These are phyloP conservation scores for Ophiostoma sp. DNA, from an alignment of 2,329 filamentous ascomycete species.

Conservation along the genomic window DNA sequence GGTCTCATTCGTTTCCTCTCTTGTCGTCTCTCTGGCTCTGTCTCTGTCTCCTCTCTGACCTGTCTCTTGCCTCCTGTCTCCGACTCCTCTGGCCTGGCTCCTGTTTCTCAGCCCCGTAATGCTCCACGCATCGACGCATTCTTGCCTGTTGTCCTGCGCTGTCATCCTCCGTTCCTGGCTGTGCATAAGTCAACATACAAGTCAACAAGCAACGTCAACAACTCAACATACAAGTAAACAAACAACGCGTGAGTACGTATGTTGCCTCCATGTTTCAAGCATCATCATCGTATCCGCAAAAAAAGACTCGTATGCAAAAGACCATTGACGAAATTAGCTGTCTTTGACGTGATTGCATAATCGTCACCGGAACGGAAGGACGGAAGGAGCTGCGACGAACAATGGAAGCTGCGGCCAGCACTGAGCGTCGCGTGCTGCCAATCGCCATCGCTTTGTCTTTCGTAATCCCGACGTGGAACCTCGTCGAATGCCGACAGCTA, in stretches of 20 bases:
- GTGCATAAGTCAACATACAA: background rate
- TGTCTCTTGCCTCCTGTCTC: background rate
- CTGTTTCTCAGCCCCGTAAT: background rate
- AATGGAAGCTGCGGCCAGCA: no score
- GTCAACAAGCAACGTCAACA: background rate
- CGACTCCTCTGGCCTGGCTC: background rate
- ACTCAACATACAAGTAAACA: background rate
- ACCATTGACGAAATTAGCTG: background rate
- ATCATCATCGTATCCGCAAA: slow-evolving; percentile 5
- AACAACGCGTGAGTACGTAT: slow-evolving; percentile 12
- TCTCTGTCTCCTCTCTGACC: background rate
- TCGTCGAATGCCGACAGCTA: background rate
- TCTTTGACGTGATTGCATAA: no score
- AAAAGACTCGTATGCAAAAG: background rate
- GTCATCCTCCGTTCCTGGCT: background rate
- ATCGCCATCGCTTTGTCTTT: background rate
- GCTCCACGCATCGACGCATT: background rate
- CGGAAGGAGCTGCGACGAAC: no score
- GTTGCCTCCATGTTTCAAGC: slow-evolving; percentile 10
- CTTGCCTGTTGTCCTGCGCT: slow-evolving; percentile 10
- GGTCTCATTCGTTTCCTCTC: background rate
- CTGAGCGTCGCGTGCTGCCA: background rate
- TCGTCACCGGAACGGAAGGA: no score
- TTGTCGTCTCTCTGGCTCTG: background rate
- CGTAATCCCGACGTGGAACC: slow-evolving; percentile 2